Evolutionary conservation across 1,139 yeast species (phyloP), one percentile per base, ranked within the genome.

Genomic region (Nakaseomyces uthaithaninus): DNA sequence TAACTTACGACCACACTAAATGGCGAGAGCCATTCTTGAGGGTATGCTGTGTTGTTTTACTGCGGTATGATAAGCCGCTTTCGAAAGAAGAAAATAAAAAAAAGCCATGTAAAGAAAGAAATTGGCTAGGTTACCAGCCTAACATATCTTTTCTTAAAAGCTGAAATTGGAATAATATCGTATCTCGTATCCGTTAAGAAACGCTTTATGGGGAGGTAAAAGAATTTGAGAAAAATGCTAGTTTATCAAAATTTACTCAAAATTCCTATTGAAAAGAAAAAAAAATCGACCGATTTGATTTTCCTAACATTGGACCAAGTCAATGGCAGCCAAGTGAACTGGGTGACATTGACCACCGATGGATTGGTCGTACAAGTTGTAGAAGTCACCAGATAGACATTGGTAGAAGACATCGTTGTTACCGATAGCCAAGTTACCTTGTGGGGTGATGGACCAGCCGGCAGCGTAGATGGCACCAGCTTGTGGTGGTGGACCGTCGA

Each of bases 401-500:
- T 81, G 86, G 76, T 75, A 82, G 77, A 83, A 83, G 50, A 68
- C 67, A 47, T 75, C 73, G 42, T 64, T 60, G 65, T 69, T 68
- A 67, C 93, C 93, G 53, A 83, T 68, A 44, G 86, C 84, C 61
- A 83, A 74, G 69, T 68, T 62, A 55, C 86, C 87, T 42, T 75
- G 81, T 45, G 63, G 57, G 44, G 80, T 71, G 53, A 80, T 66
- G 39, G 83, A 71, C 93, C 93, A 83, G 52, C 93, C 93, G 46
- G 78, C 85, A 60, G 93, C 93, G 66, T 78, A 81, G 65, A 82
- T 77, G 54, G 89, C 73, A 66, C 91, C 93, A 45, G 91, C 89
- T 72, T 82, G 93, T 58, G 91, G 91, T 67, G 89, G 87, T 54
- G 91, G 93, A 63, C 91, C 91, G 60, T 82, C 93, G 58, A 82